Evolutionary conservation across 257 asterid species (phyloP), one percentile per base, ranked within the genome.

Genomic region (Apocynum venetum): DNA sequence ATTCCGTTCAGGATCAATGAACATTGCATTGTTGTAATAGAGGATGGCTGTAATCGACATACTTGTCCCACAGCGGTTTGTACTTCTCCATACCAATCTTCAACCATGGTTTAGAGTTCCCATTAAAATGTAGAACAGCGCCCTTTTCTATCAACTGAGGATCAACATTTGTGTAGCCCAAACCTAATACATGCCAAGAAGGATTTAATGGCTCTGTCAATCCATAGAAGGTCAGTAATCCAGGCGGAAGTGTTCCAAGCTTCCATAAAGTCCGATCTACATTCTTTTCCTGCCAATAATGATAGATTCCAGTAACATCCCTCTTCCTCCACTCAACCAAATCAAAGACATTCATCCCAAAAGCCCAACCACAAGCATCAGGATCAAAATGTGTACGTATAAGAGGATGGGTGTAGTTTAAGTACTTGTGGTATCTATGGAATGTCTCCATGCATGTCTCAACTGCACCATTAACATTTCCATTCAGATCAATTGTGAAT

Each of bases 311-410:
- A 0, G 90, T 87, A 9, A 84, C 90, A 61, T 87, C 80, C 72
- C 79, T 83, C 67, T 84, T 84, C 47, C 90, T 83, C 90, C 90
- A 87, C 60, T 84, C 82, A 53, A 84, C 86, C 78, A 87, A 80
- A 72, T 87, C 87, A 41, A 87, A 87, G 48, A 87, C 78, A 56
- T 87, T 87, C 90, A 87, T 87, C 55, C 88, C 88, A 35, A 86
- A 86, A 8, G 89, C 89, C 89, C 89, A 86, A 40, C 89, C 89
- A 78, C 90, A 87, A n/a, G 88, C 90, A 82, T 87, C 88, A 46
- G 88, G 88, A 77, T 87, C 90, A 80, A 87, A 87, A 80, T 79
- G 86, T 17, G 76, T 57, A 44, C 83, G 86, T 20, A 87, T 84
- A 19, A 84, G 83, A 31, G 90, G 88, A 64, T 87, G 86, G 7